Evolutionary conservation across 2,329 filamentous ascomycete species (phyloP), one percentile per base, ranked within the genome.

Genomic region (Alternaria sp.): DNA sequence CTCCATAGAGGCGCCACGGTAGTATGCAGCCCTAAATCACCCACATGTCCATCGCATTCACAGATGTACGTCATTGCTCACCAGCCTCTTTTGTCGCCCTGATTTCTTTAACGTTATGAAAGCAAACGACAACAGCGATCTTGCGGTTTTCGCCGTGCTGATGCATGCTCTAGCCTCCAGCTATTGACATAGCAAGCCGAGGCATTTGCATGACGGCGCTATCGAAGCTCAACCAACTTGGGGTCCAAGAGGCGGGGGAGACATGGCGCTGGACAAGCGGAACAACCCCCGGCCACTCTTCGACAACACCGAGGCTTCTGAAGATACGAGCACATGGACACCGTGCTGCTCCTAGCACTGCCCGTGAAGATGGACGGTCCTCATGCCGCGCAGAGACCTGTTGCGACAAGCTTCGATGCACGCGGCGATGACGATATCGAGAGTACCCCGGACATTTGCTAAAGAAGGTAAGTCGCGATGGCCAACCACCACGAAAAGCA

Each of bases 241-340:
- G 33, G 23, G 28, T 60, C 47, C 10, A n/a, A 25, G 55, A 46
- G 41, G 37, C 49, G 43, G 56, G 60, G 60, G 49, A 51, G 54
- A 15, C 30, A 49, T 18, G 33, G 25, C 33, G 25, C 43, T 54
- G 55, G 30, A 33, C 28, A 30, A 30, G 28, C 55, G 55, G 44
- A 50, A 28, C 9, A 18, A 33, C 15, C 37, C 44, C 56, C 55
- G 55, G 50, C 28, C 45, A 23, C 44, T 14, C 45, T 51, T 51
- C n/a, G 37, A 49, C 54, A 26, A 46, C 47, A 47, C 53, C 47
- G 9, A 46, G 55, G 37, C 46, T 20, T 12, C 37, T 51, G 21
- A 18, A 26, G 28, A 54, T 62, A 62, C 60, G 60, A 53, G 37
- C 60, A 59, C 60, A 47, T 53, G 55, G 55, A 57, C 46, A 58